A percentile compares a stretch with the other conserved stretches of the same genome.
phyloP scores from a whole-genome alignment of 495 filamentous ascomycete genomes.

The Margaritispora aquatica region DNA sequence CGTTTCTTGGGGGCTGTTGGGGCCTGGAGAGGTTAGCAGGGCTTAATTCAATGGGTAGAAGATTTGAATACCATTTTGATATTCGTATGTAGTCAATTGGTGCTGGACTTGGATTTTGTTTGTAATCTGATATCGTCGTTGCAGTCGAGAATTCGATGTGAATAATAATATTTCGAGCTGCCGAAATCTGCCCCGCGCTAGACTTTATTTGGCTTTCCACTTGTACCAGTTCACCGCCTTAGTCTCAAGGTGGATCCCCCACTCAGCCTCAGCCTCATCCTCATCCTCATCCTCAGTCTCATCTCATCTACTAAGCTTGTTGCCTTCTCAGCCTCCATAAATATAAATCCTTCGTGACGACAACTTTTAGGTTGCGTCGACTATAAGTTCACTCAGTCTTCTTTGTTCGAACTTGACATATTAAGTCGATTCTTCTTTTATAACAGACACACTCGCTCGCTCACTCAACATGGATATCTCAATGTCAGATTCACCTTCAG shows the following conservation, averaged over 20 bases:
- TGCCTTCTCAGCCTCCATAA: background rate
- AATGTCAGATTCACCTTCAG: too few relatives aligned
- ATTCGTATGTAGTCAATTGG: background rate
- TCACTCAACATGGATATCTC: background rate
- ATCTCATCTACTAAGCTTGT: background rate
- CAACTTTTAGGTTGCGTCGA: background rate
- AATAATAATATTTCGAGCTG: background rate
- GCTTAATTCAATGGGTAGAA: background rate
- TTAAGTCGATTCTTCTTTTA: too few relatives aligned
- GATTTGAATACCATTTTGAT: too few relatives aligned
- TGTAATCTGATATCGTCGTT: too few relatives aligned
- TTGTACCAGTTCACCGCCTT: constrained; percentile 1
- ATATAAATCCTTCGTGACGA: background rate
- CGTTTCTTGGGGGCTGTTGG: constrained; percentile 38
- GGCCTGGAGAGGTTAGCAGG: constrained; percentile 24
- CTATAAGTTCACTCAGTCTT: background rate
- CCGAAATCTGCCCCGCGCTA: background rate
- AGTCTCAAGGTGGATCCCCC: too few relatives aligned
- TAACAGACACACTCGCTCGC: background rate
- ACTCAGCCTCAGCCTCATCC: background rate
- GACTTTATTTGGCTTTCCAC: background rate
- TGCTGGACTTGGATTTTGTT: background rate
- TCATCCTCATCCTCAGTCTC: background rate
- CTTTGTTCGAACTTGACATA: background rate
- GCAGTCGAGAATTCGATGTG: too few relatives aligned